Percentiles rank a stretch among this genome's conserved stretches.
Conservation (phyloP, 1,139 yeast species). For the Casaregolazyma suthepensis region DNA sequence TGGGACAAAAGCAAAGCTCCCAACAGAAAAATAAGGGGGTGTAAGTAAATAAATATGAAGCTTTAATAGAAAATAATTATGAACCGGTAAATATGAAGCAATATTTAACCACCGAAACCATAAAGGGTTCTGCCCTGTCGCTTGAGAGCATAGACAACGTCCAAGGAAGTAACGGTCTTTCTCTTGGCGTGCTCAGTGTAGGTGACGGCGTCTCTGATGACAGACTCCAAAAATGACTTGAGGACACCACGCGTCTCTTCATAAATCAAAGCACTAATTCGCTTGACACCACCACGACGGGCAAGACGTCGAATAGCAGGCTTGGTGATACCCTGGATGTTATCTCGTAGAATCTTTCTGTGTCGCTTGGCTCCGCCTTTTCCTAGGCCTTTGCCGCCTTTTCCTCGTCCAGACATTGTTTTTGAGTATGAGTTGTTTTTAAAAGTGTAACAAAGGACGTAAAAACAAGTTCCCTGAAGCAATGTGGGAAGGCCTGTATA, state of each 20-base stretch:
- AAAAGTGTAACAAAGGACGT: neutral
- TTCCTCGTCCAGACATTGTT: constrained; percentile 98
- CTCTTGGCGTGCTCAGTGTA: constrained; percentile 99
- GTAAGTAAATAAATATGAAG: neutral
- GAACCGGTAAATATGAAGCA: constrained; percentile 1
- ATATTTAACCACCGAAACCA: constrained; percentile 96
- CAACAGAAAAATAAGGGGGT: neutral
- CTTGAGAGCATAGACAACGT: constrained; percentile 98
- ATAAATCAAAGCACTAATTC: constrained; percentile 97
- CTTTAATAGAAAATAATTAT: neutral
- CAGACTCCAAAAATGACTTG: constrained; percentile 93
- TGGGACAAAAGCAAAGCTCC: neutral
- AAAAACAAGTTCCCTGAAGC: neutral
- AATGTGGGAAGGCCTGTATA: constrained; percentile 1
- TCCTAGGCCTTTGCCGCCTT: constrained; percentile 99
- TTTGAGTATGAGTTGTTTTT: constrained; percentile 1
- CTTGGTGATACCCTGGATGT: constrained; percentile 99
- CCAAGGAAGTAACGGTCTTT: constrained; percentile 98
- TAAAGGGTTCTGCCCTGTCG: constrained; percentile 99
- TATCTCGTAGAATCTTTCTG: constrained; percentile 99
- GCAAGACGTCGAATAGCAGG: constrained; percentile 99
- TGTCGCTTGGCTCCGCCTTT: constrained; percentile 99
- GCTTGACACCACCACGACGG: constrained; percentile 99
- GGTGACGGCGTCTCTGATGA: constrained; percentile 98
- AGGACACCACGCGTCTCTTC: constrained; percentile 98